A percentile compares a stretch with the other conserved stretches of the same genome.
phyloP scores from a whole-genome alignment of 2,329 filamentous ascomycete genomes.

The Fusarium concolor region DNA sequence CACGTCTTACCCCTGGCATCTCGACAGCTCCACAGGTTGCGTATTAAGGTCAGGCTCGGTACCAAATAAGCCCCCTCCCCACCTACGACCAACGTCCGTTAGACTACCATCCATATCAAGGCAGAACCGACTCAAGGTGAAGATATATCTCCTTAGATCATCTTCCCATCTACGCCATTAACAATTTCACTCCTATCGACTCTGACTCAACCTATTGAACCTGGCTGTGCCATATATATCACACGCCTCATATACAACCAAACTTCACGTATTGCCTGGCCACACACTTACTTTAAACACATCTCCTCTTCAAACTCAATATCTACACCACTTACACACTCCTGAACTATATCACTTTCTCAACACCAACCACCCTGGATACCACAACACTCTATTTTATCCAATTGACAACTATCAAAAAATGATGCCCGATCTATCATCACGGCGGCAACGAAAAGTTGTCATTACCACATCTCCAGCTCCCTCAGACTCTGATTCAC shows the following conservation, averaged over 20 bases:
- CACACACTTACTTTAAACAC: conserved; percentile 8
- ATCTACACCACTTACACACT: conserved; percentile 30
- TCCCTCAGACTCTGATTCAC: conserved; percentile 43
- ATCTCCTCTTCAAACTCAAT: conserved; percentile 6
- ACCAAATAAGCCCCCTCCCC: conserved; percentile 46
- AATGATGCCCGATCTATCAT: conserved; percentile 40
- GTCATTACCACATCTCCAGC: conserved; percentile 43
- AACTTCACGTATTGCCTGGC: conserved; percentile 11
- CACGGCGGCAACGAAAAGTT: conserved; percentile 43
- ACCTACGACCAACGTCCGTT: conserved; percentile 37
- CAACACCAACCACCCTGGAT: conserved; percentile 11
- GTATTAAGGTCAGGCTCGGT: conserved; percentile 45
- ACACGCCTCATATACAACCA: conserved; percentile 23
- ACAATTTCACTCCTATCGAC: background rate
- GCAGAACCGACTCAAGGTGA: conserved; percentile 34
- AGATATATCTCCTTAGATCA: conserved; percentile 42
- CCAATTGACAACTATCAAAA: conserved; percentile 14
- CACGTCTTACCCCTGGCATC: conserved; percentile 38
- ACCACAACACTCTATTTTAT: background rate
- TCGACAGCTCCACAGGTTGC: conserved; percentile 43
- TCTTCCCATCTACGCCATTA: conserved; percentile 12
- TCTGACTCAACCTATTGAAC: conserved; percentile 15
- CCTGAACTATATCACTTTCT: conserved; percentile 9
- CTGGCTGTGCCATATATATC: conserved; percentile 22
- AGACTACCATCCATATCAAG: conserved; percentile 43